Conservation (phyloP, 1,284 basidiomycete genomes). For the Ceratobasidium sp. region DNA sequence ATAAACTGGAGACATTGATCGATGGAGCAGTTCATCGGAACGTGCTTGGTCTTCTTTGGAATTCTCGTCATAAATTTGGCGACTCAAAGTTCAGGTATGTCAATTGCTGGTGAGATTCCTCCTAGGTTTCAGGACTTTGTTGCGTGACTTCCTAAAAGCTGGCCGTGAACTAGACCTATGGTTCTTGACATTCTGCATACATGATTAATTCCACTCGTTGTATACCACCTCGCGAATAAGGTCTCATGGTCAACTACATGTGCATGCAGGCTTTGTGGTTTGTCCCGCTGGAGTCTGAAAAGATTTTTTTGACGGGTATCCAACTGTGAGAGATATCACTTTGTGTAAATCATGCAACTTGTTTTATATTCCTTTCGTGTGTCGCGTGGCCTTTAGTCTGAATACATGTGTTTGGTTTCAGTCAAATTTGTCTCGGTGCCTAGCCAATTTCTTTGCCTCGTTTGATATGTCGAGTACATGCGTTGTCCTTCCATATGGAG, state of each 20-base stretch:
- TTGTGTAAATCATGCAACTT: no score
- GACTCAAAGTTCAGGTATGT: background rate
- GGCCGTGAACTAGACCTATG: background rate
- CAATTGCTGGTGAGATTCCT: constrained; percentile 11
- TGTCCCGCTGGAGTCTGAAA: no score
- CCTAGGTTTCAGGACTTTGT: constrained; percentile 4
- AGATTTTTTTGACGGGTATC: no score
- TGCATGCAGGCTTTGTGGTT: no score
- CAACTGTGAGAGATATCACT: no score
- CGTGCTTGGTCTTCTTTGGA: background rate
- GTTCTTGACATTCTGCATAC: background rate
- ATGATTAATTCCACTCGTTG: constrained; percentile 38
- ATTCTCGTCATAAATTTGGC: background rate
- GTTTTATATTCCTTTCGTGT: no score
- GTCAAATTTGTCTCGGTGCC: no score
- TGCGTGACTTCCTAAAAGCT: background rate
- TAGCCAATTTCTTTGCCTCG: no score
- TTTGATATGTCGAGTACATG: no score
- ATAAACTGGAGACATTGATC: background rate
- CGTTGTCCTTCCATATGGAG: no score
- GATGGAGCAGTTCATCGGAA: background rate
- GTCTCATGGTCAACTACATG: constrained; percentile 23
- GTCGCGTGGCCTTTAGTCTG: no score
- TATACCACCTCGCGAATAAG: constrained; percentile 21
- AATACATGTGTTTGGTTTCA: no score